Evolutionary conservation across 257 asterid genomes (phyloP).

Genomic region (Nicotiana sylvestris): DNA sequence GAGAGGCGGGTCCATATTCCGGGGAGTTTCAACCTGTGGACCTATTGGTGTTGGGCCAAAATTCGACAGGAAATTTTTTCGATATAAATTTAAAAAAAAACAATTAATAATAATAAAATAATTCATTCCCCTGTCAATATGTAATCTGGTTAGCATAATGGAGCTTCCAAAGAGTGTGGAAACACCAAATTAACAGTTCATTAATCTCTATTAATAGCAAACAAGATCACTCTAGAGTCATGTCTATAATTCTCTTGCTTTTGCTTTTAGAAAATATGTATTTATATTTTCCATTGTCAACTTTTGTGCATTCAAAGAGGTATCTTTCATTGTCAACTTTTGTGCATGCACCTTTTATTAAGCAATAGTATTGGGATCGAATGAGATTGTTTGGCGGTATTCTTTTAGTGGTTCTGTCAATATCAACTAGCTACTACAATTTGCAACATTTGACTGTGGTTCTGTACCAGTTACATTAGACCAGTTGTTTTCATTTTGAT

Average conservation of each 20-base stretch:
- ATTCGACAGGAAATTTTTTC: too few species aligned
- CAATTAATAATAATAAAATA: too few species aligned
- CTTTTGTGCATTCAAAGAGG: slow-evolving; percentile 1
- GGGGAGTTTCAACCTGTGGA: too few species aligned
- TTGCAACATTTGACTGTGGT: background rate
- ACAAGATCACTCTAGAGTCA: background rate
- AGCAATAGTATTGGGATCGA: background rate
- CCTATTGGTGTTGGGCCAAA: too few species aligned
- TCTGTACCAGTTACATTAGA: background rate
- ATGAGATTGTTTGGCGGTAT: background rate
- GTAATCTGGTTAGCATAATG: background rate
- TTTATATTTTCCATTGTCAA: background rate
- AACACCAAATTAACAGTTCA: background rate
- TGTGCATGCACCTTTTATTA: slow-evolving; percentile 2
- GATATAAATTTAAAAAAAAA: too few species aligned
- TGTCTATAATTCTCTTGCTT: background rate
- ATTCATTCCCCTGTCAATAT: background rate
- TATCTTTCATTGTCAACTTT: slow-evolving; percentile 9
- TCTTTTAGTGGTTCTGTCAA: background rate
- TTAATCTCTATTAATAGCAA: background rate
- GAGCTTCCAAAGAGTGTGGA: background rate
- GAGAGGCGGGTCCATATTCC: too few species aligned
- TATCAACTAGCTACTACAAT: background rate
- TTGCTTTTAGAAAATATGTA: background rate
- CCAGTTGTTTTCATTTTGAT: background rate